A percentile compares a stretch with the other conserved stretches of the same genome.
These are phyloP conservation scores for Fragaria ananassa DNA, from an alignment of 306 rosid genomes.

Conservation along the genomic window DNA sequence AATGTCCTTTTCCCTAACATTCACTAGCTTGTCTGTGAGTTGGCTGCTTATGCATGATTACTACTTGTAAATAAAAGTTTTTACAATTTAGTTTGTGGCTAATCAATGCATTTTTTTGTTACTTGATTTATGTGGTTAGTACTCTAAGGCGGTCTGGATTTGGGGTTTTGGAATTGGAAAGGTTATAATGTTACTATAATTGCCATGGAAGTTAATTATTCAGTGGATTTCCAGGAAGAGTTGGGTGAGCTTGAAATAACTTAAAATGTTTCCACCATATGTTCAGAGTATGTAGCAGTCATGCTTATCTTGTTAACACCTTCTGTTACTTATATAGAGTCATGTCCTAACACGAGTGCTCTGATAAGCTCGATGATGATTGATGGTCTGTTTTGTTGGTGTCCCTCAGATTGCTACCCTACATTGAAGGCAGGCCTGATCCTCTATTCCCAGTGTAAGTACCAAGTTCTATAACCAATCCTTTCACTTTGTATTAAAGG, in stretches of 20 bases:
- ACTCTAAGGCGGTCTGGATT: too few relatives aligned
- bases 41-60: too few relatives aligned
- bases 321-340: neutral
- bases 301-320: constrained; percentile 10
- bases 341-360: too few relatives aligned
- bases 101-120: too few relatives aligned
- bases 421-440: constrained; percentile 50
- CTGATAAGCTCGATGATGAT: constrained; percentile 4
- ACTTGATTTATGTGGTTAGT: too few relatives aligned
- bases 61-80: too few relatives aligned
- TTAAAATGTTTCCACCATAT: constrained; percentile 58
- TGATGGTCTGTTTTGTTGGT: constrained; percentile 24
- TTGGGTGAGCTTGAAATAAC: constrained; percentile 60
- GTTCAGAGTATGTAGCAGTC: constrained; percentile 55
- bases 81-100: too few relatives aligned
- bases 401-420: constrained; percentile 46
- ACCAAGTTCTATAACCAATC: constrained; percentile 23
- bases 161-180: too few relatives aligned
- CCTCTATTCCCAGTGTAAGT: constrained; percentile 66
- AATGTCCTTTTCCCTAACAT: too few relatives aligned
- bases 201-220: too few relatives aligned
- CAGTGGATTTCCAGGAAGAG: constrained; percentile 48
- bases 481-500: constrained; percentile 16
- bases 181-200: too few relatives aligned
- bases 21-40: too few relatives aligned